Evolutionary conservation across 768 basidiomycete genomes (phyloP).

Genomic region (Lactarius tabidus): DNA sequence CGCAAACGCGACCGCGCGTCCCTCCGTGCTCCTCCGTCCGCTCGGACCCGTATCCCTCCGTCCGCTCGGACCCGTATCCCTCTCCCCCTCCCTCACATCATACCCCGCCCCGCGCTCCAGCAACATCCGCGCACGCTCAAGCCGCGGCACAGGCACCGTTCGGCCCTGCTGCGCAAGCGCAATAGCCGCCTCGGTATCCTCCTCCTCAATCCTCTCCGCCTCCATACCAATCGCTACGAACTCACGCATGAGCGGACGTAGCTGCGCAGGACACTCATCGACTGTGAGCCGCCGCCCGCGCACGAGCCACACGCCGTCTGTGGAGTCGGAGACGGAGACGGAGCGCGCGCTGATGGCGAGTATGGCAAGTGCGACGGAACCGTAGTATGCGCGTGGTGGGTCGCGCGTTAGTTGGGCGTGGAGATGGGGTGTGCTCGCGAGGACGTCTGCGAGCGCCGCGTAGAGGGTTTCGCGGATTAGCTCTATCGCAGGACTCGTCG

Average conservation of each 20-base stretch:
- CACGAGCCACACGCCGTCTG: conserved; percentile 31
- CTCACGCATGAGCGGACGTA: conserved; percentile 70
- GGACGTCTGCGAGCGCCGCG: conserved; percentile 68
- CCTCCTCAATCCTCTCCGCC: conserved; percentile 46
- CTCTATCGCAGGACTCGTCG: conserved; percentile 56
- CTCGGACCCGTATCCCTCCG: conserved; percentile 30
- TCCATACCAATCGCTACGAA: conserved; percentile 50
- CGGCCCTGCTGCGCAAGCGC: conserved; percentile 33
- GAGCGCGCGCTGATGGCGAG: conserved; percentile 58
- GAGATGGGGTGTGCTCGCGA: conserved; percentile 53
- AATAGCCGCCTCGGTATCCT: conserved; percentile 55
- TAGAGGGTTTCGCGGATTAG: conserved; percentile 86
- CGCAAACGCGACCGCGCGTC: conserved; percentile 63
- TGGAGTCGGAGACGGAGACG: conserved; percentile 46
- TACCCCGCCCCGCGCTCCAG: conserved; percentile 57
- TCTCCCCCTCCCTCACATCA: conserved; percentile 27
- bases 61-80: too few species aligned
- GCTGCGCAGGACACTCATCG: conserved; percentile 53
- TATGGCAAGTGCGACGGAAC: conserved; percentile 68
- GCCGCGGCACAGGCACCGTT: conserved; percentile 40
- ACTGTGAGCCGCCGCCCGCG: conserved; percentile 45
- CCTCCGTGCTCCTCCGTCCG: conserved; percentile 53
- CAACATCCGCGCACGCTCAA: conserved; percentile 58
- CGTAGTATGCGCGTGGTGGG: conserved; percentile 74
- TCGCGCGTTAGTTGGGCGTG: conserved; percentile 55